Evolutionary conservation across 2,329 filamentous ascomycete species (phyloP).

Genomic region (Fusarium sp.): DNA sequence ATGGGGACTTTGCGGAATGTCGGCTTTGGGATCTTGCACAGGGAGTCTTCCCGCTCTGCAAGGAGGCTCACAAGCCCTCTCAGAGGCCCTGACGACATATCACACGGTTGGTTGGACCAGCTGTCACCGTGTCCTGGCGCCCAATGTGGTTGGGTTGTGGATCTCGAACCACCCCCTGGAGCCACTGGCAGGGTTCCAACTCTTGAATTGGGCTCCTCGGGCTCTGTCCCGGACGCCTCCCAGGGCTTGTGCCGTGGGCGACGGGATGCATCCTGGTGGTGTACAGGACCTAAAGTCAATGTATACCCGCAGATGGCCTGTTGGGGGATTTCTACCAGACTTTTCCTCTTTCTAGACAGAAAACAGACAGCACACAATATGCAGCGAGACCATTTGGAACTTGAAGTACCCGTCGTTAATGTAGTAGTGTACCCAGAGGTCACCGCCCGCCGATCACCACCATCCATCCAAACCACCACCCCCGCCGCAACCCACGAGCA

Average conservation of each 20-base stretch:
- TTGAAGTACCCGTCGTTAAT: slow-evolving; percentile 24
- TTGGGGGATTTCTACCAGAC: slow-evolving; percentile 8
- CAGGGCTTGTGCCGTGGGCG: not conserved
- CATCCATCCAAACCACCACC: slow-evolving; percentile 9
- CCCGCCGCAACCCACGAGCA: slow-evolving; percentile 24
- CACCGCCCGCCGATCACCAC: slow-evolving; percentile 29
- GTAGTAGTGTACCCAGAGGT: slow-evolving; percentile 28
- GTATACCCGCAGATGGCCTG: slow-evolving; percentile 25
- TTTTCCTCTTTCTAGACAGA: slow-evolving; percentile 6
- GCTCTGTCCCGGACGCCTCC: slow-evolving; percentile 25
- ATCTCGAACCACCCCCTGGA: slow-evolving; percentile 39
- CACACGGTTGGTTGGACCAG: slow-evolving; percentile 37
- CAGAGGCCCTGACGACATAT: not conserved
- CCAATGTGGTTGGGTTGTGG: slow-evolving; percentile 42
- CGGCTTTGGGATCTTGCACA: slow-evolving; percentile 17
- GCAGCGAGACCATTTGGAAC: slow-evolving; percentile 7
- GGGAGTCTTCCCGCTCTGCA: slow-evolving; percentile 24
- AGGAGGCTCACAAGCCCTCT: not conserved
- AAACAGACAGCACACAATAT: slow-evolving; percentile 17
- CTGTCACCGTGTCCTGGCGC: slow-evolving; percentile 21
- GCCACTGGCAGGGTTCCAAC: slow-evolving; percentile 34
- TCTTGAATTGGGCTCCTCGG: slow-evolving; percentile 42
- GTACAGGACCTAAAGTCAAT: slow-evolving; percentile 14
- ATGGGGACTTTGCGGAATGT: slow-evolving; percentile 22
- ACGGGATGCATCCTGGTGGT: not conserved